These are phyloP conservation scores for Endocarpon pusillum DNA, from an alignment of 495 filamentous ascomycete genomes.

Conservation along the genomic window DNA sequence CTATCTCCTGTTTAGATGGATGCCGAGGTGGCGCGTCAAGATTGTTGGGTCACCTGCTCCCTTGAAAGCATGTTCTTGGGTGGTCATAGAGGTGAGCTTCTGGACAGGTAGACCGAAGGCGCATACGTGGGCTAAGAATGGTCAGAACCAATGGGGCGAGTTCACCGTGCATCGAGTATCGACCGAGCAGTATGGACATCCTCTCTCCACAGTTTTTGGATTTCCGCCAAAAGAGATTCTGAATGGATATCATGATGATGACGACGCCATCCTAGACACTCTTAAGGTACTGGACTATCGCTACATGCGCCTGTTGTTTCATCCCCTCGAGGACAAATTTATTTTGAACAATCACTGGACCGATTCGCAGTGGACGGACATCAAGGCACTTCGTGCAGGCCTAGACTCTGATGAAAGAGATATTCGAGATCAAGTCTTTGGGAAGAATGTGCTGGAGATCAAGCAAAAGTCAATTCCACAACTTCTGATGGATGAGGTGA, in stretches of 20 bases:
- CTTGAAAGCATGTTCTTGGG: conserved; percentile 66
- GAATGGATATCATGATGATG: conserved; percentile 64
- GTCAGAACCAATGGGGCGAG: conserved; percentile 84
- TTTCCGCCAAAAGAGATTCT: conserved; percentile 26
- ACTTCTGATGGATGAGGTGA: conserved; percentile 77
- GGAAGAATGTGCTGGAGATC: conserved; percentile 76
- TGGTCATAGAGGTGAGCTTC: conserved; percentile 58
- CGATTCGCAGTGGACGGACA: conserved; percentile 72
- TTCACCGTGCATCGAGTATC: conserved; percentile 54
- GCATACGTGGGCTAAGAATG: conserved; percentile 7
- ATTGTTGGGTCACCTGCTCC: conserved; percentile 51
- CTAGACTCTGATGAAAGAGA: conserved; percentile 82
- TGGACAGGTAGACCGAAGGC: conserved; percentile 1
- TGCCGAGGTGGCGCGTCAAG: conserved; percentile 70
- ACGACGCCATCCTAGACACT: conserved; percentile 56
- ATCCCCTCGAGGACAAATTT: conserved; percentile 78
- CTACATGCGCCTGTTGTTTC: conserved; percentile 83
- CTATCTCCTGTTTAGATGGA: conserved; percentile 76
- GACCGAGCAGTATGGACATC: conserved; percentile 53
- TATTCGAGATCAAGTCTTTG: conserved; percentile 70
- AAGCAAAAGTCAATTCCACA: conserved; percentile 68
- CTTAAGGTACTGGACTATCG: conserved; percentile 75
- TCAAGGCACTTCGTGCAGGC: conserved; percentile 58
- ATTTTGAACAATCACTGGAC: conserved; percentile 77
- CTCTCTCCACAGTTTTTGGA: conserved; percentile 78